A percentile compares a stretch with the other conserved stretches of the same genome.
Evolutionary conservation across 2,329 filamentous ascomycete species (phyloP).

Genomic region (Fusarium beomiforme): DNA sequence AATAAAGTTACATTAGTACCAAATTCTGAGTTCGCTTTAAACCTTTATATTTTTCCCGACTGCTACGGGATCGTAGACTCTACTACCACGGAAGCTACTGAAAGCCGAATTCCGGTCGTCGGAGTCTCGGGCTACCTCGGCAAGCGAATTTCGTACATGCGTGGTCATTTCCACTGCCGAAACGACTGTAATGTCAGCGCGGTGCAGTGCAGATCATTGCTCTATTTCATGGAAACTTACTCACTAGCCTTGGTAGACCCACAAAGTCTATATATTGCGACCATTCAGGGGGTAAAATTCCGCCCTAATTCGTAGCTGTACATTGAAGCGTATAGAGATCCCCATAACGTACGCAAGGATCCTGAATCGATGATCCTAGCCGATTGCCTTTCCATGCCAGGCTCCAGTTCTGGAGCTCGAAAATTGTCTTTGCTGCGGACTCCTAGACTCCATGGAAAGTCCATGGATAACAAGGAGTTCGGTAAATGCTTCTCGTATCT

Average conservation of each 20-base stretch:
- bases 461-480: fast-evolving
- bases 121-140: background rate
- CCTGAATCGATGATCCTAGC: fast-evolving
- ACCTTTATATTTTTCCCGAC: no score
- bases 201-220: background rate
- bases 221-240: fast-evolving
- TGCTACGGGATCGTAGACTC: no score
- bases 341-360: background rate
- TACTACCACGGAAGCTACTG: no score
- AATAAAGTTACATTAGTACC: no score
- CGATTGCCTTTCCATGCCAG: fast-evolving
- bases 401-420: fast-evolving
- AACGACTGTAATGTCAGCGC: background rate
- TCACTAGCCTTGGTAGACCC: background rate
- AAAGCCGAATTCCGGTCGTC: no score
- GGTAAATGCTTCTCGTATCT: no score
- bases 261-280: fast-evolving
- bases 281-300: fast-evolving
- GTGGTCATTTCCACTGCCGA: background rate
- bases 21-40: no score
- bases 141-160: background rate
- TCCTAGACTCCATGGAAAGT: background rate
- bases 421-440: fast-evolving
- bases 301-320: fast-evolving
- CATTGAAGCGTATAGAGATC: background rate